Percentiles rank a stretch among this genome's conserved stretches.
These are phyloP conservation scores for Leptodermis oblonga DNA, from an alignment of 257 asterid species.

Conservation along the genomic window DNA sequence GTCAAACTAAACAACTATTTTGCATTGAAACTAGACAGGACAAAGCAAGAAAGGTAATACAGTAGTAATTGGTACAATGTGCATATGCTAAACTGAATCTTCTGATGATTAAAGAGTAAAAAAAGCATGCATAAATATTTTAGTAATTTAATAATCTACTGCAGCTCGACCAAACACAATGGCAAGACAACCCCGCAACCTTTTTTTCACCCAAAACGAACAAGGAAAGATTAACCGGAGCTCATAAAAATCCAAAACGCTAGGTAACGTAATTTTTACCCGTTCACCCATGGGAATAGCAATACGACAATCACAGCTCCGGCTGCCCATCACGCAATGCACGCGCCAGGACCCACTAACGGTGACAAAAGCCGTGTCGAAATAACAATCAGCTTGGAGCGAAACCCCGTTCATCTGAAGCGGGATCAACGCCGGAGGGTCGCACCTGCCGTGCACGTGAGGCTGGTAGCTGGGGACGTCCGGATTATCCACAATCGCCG, in stretches of 20 bases:
- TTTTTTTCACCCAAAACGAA: neutral
- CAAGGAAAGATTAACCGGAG: neutral
- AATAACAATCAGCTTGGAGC: slow-evolving; percentile 54
- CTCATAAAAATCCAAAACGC: neutral
- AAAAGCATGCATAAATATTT: neutral
- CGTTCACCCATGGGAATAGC: slow-evolving; percentile 93
- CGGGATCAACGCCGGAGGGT: slow-evolving; percentile 90
- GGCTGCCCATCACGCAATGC: slow-evolving; percentile 88
- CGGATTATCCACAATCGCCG: slow-evolving; percentile 83
- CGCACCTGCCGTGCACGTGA: slow-evolving; percentile 89
- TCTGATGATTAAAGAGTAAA: neutral
- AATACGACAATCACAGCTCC: slow-evolving; percentile 68
- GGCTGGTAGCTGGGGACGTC: slow-evolving; percentile 99
- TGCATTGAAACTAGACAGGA: neutral
- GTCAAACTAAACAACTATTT: neutral
- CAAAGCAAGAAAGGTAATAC: too few relatives aligned
- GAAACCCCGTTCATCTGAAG: slow-evolving; percentile 76
- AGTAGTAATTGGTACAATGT: neutral
- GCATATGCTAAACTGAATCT: neutral
- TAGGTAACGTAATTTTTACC: too few relatives aligned
- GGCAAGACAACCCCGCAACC: too few relatives aligned
- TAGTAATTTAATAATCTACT: neutral
- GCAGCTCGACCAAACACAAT: too few relatives aligned
- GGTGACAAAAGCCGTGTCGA: slow-evolving; percentile 75
- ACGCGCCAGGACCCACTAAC: slow-evolving; percentile 78